These are phyloP conservation scores for Peronospora destructor DNA, from an alignment of 352 stramenopile species.

Conservation along the genomic window DNA sequence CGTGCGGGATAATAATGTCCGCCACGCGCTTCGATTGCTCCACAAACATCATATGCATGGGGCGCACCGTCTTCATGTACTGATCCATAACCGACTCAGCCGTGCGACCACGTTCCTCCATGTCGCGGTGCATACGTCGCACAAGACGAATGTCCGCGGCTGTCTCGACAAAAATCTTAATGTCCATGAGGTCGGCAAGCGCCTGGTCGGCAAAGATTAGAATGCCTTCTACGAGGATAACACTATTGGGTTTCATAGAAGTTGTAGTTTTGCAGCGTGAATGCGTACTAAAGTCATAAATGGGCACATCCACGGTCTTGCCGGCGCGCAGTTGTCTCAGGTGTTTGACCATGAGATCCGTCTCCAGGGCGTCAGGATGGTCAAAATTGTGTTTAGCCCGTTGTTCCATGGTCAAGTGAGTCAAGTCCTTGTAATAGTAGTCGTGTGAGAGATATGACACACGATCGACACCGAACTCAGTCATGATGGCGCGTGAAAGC, in stretches of 20 bases:
- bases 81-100: slow-evolving; percentile 93
- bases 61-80: slow-evolving; percentile 96
- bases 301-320: slow-evolving; percentile 85
- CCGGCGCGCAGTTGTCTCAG: slow-evolving; percentile 81
- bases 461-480: slow-evolving; percentile 81
- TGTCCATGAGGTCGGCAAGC: slow-evolving; percentile 90
- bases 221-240: slow-evolving; percentile 96
- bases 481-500: slow-evolving; percentile 84
- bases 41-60: slow-evolving; percentile 98
- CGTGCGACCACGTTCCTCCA: slow-evolving; percentile 89
- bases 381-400: slow-evolving; percentile 94
- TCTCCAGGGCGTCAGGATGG: slow-evolving; percentile 95
- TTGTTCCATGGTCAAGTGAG: slow-evolving; percentile 83
- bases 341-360: slow-evolving; percentile 90
- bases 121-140: slow-evolving; percentile 89
- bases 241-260: slow-evolving; percentile 81
- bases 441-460: slow-evolving; percentile 94
- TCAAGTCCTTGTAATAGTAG: slow-evolving; percentile 95
- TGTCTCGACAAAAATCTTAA: slow-evolving; percentile 97
- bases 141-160: slow-evolving; percentile 92
- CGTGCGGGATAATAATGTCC: slow-evolving; percentile 93
- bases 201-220: slow-evolving; percentile 91
- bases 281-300: slow-evolving; percentile 95
- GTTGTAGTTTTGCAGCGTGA: slow-evolving; percentile 69
- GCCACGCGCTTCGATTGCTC: slow-evolving; percentile 93